Percentiles rank a stretch among this genome's conserved stretches.
Conservation (phyloP, 805 yeast genomes). For the Kodamaea kaohsiungensis region DNA sequence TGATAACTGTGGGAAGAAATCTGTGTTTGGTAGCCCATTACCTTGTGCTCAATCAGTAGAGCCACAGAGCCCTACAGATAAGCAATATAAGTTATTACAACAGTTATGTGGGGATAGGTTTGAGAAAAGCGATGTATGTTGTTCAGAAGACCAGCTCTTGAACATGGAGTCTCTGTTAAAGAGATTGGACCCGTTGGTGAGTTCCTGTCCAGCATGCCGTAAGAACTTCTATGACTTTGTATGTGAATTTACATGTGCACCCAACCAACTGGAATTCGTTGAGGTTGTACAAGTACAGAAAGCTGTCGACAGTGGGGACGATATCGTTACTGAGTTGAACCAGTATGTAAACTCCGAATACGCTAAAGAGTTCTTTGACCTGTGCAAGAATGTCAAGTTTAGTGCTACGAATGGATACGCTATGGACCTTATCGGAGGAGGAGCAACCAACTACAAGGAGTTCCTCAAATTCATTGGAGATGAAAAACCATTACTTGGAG, state of each 20-base stretch:
- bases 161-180: slow-evolving; percentile 48
- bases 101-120: slow-evolving; percentile 62
- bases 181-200: slow-evolving; percentile 41
- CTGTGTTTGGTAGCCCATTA: slow-evolving; percentile 72
- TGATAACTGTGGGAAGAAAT: slow-evolving; percentile 74
- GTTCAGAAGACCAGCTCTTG: slow-evolving; percentile 62
- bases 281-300: slow-evolving; percentile 57
- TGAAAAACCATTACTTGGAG: slow-evolving; percentile 90
- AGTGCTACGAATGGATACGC: slow-evolving; percentile 95
- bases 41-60: slow-evolving; percentile 69
- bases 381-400: slow-evolving; percentile 88
- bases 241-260: slow-evolving; percentile 88
- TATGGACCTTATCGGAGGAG: slow-evolving; percentile 98
- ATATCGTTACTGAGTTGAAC: slow-evolving; percentile 70
- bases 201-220: slow-evolving; percentile 83
- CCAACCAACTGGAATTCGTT: slow-evolving; percentile 74
- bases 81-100: slow-evolving; percentile 46
- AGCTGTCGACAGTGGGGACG: slow-evolving; percentile 50
- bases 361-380: slow-evolving; percentile 70
- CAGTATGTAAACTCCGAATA: slow-evolving; percentile 57
- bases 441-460: slow-evolving; percentile 70
- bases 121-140: slow-evolving; percentile 53
- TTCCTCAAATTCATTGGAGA: slow-evolving; percentile 91
- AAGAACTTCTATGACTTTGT: slow-evolving; percentile 82
- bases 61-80: slow-evolving; percentile 49